Percentiles rank a stretch among this genome's conserved stretches.
phyloP scores from a whole-genome alignment of 805 yeast genomes.

The Lipomyces yamanashiensis region DNA sequence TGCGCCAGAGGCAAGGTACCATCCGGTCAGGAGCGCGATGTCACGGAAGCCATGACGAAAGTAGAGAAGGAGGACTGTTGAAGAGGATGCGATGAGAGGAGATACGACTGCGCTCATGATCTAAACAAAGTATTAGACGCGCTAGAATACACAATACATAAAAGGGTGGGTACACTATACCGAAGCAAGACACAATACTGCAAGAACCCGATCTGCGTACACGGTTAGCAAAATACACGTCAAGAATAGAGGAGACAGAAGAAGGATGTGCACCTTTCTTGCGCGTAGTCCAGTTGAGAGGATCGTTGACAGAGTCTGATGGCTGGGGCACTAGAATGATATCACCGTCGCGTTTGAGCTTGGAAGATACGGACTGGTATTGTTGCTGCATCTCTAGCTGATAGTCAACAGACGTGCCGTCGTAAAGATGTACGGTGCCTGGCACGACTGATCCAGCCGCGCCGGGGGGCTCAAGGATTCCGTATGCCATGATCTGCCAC shows the following conservation, averaged over 20 bases:
- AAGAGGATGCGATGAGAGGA: conserved; percentile 33
- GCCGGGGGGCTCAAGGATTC: conserved; percentile 32
- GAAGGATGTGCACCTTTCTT: conserved; percentile 18
- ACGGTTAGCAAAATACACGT: not conserved
- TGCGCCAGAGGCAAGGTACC: conserved; percentile 34
- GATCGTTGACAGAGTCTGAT: conserved; percentile 70
- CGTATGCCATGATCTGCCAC: conserved; percentile 19
- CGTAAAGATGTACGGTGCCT: conserved; percentile 32
- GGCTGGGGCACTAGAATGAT: conserved; percentile 69
- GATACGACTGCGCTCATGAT: conserved; percentile 31
- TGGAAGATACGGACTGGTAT: not conserved
- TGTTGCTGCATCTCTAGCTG: conserved; percentile 8
- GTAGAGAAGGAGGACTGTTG: conserved; percentile 29
- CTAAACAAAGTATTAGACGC: not conserved
- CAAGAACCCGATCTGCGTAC: conserved; percentile 18
- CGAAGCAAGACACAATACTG: conserved; percentile 31
- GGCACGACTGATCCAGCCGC: conserved; percentile 14
- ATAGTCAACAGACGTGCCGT: conserved; percentile 4
- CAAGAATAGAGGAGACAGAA: too few species aligned
- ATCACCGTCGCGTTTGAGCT: conserved; percentile 49
- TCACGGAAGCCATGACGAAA: conserved; percentile 20
- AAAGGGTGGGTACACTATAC: not conserved
- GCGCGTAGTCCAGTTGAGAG: conserved; percentile 61
- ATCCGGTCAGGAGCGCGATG: conserved; percentile 36
- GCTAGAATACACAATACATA: not conserved